These are phyloP conservation scores for Talaromyces sp. DNA, from an alignment of 2,329 filamentous ascomycete species.

Conservation along the genomic window DNA sequence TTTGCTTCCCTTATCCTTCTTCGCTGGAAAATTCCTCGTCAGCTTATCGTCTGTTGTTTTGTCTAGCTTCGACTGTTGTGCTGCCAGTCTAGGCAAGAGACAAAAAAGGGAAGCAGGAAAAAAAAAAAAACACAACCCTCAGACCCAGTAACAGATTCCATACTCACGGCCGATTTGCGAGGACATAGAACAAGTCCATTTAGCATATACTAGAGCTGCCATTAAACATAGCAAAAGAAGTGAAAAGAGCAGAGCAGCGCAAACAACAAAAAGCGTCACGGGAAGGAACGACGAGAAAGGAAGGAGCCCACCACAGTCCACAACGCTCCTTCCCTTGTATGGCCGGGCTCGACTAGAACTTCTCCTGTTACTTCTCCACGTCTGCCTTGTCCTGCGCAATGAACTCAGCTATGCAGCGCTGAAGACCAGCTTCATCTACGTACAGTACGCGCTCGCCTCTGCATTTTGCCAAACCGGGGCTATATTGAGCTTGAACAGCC, in stretches of 20 bases:
- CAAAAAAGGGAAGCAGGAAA: neutral
- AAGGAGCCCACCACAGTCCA: neutral
- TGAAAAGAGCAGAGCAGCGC: neutral
- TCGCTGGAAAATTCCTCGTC: neutral
- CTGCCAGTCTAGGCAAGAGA: neutral
- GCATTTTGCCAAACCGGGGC: neutral
- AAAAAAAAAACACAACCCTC: neutral
- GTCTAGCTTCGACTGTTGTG: neutral
- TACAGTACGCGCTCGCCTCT: neutral
- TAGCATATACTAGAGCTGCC: slow-evolving; percentile 1
- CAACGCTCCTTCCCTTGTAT: neutral
- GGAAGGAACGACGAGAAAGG: slow-evolving; percentile 21
- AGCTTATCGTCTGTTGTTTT: neutral
- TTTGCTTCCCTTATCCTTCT: neutral
- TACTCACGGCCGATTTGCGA: neutral
- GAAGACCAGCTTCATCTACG: neutral
- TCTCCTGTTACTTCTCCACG: neutral
- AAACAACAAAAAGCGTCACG: slow-evolving; percentile 25
- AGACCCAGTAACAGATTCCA: neutral
- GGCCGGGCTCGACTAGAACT: neutral
- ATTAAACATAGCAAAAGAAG: neutral
- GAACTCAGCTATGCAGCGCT: neutral
- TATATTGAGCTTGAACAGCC: neutral
- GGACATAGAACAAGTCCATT: neutral
- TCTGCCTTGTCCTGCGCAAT: neutral